These are phyloP conservation scores for Deinandra increscens DNA, from an alignment of 129 eudicot species.

Conservation along the genomic window DNA sequence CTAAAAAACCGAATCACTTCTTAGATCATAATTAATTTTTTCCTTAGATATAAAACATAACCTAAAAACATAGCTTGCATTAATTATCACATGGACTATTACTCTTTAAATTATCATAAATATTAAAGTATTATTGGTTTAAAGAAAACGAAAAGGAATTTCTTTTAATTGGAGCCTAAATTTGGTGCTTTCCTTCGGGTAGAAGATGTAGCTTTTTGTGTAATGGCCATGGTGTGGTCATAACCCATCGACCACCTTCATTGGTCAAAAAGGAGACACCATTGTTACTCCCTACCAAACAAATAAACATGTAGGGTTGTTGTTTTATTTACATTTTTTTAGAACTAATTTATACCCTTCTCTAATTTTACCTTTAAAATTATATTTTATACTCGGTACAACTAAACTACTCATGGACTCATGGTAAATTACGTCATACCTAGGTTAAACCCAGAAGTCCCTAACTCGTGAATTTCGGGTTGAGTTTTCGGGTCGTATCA, in stretches of 20 bases:
- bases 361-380: too few species aligned
- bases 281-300: slow-evolving; percentile 26
- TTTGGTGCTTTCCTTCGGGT: slow-evolving; percentile 62
- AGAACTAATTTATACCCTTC: too few species aligned
- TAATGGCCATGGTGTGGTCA: slow-evolving; percentile 29
- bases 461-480: too few species aligned
- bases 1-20: too few species aligned
- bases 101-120: neutral
- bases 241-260: slow-evolving; percentile 26
- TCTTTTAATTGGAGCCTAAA: slow-evolving; percentile 24
- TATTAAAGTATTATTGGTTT: neutral
- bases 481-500: too few species aligned
- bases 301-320: slow-evolving; percentile 10
- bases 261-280: slow-evolving; percentile 32
- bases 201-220: slow-evolving; percentile 66
- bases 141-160: slow-evolving; percentile 11
- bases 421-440: too few species aligned
- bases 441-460: too few species aligned
- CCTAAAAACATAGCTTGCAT: neutral
- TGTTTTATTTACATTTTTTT: neutral
- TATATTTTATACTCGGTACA: too few species aligned
- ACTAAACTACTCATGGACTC: too few species aligned
- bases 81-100: neutral
- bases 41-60: too few species aligned
- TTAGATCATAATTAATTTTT: too few species aligned